Evolutionary conservation across 106 monocot species (phyloP).

Genomic region (Amphibolis antarctica): DNA sequence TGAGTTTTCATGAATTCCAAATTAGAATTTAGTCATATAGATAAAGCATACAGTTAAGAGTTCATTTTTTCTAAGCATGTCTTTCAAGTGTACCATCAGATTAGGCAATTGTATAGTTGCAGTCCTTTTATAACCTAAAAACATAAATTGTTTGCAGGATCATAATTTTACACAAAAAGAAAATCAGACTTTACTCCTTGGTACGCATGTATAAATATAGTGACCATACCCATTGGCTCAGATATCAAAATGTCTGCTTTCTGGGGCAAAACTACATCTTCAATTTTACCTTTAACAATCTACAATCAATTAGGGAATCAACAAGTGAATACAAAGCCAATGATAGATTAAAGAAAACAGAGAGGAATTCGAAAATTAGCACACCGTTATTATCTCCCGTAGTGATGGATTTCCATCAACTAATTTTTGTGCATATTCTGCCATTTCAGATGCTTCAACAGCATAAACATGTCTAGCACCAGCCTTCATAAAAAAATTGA

Average conservation of each 20-base stretch:
- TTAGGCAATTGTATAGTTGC: too few species aligned
- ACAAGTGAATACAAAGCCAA: background rate
- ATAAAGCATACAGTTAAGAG: too few species aligned
- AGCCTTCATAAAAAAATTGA: slow-evolving; percentile 35
- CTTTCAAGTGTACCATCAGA: too few species aligned
- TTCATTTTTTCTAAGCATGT: too few species aligned
- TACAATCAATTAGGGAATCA: slow-evolving; percentile 12
- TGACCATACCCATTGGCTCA: slow-evolving; percentile 84
- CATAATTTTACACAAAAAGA: background rate
- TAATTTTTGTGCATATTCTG: slow-evolving; percentile 77
- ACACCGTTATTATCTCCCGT: slow-evolving; percentile 69
- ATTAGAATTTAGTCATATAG: too few species aligned
- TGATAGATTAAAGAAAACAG: background rate
- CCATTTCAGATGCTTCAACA: slow-evolving; percentile 98
- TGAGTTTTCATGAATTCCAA: too few species aligned
- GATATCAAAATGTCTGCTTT: slow-evolving; percentile 99
- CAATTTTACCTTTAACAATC: slow-evolving; percentile 94
- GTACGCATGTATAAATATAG: background rate
- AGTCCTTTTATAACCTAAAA: too few species aligned
- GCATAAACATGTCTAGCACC: slow-evolving; percentile 99
- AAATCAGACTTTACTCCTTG: background rate
- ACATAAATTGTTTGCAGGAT: background rate
- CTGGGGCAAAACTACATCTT: slow-evolving; percentile 85
- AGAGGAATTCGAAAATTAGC: background rate
- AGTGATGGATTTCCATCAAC: slow-evolving; percentile 87